Evolutionary conservation across 805 yeast species (phyloP), one percentile per base, ranked within the genome.

Genomic region (Ogataea neopini): DNA sequence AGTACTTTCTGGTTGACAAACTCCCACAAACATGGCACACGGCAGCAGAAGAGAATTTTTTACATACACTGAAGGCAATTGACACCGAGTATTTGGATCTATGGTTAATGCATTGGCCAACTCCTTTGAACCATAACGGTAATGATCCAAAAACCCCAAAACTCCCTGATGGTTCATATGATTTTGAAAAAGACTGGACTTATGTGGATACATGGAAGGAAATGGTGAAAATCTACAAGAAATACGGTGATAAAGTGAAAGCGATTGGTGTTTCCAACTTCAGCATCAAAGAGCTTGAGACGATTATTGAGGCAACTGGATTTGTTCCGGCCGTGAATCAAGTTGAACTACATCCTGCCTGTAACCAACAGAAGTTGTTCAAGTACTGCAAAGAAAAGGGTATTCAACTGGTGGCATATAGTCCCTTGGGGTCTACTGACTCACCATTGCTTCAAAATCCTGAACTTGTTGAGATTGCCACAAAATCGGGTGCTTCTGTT

Each of bases 201-300:
- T 94, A 56, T 48, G 66, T 90, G 11, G 78, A 82, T 33, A 90
- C 91, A 11, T 77, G 76, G 54, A 79, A 81, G 60, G 81, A 81
- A 49, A 71, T 84, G 49, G 88, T 86, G 47, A 90, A 87, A 63
- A 85, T 84, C 36, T 88, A 80, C 64, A 71, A 62, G 34, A 71
- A 74, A 23, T 19, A 13, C 72, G 77, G 42, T 2, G 74, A 71
- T n/a, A 65, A 66, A 50, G 60, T 68, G 25, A 68, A 62, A 47
- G 60, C 76, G 11, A 69, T 75, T 56, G 80, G 79, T 19, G 76
- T 75, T 15, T 71, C 76, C 14, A 75, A 74, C 57, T 47, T 46
- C 35, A 44, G 49, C 6, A 49, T 66, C 20, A 58, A 59, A 33
- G 67, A 69, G 48, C 48, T 71, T 43, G 58, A 66, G 41, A 56